These are phyloP conservation scores for Eucalyptus curtisii DNA, from an alignment of 345 rosid species.

Conservation along the genomic window DNA sequence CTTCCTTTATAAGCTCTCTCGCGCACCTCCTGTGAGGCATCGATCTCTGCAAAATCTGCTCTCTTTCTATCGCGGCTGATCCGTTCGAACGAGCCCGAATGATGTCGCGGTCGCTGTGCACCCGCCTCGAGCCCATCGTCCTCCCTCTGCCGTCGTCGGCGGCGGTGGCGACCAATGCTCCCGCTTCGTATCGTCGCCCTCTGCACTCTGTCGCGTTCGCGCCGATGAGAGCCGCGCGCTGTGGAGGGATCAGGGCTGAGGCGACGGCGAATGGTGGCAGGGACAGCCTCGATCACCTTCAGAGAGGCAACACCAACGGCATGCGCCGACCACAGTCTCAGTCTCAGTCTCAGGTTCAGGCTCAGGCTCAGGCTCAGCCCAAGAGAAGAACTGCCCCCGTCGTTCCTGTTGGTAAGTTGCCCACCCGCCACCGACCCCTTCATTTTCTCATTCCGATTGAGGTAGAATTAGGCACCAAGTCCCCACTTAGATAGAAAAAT, in stretches of 20 bases:
- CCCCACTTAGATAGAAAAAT: not conserved
- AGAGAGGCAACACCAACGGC: conserved; percentile 11
- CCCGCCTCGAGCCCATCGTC: not conserved
- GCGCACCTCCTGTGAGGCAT: not conserved
- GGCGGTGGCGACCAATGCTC: not conserved
- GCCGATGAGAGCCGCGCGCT: not conserved
- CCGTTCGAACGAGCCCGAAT: not conserved
- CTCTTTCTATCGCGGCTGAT: not conserved
- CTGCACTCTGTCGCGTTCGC: not conserved
- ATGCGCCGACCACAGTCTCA: not conserved
- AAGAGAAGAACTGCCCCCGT: conserved; percentile 23
- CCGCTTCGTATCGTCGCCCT: not conserved
- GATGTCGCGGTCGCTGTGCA: not conserved
- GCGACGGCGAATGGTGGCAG: conserved; percentile 8
- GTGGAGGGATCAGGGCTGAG: conserved; percentile 5
- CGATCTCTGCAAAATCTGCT: not conserved
- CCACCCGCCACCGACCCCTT: not conserved
- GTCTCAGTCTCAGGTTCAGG: not conserved
- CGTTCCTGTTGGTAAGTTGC: conserved; percentile 25
- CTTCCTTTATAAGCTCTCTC: not conserved
- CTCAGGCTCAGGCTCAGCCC: not conserved
- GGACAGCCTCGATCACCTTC: conserved; percentile 36
- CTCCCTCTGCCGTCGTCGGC: not conserved
- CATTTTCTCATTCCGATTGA: not conserved
- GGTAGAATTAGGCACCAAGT: not conserved